phyloP scores from a whole-genome alignment of 1,284 basidiomycete genomes.

The Melampsora larici-populina region DNA sequence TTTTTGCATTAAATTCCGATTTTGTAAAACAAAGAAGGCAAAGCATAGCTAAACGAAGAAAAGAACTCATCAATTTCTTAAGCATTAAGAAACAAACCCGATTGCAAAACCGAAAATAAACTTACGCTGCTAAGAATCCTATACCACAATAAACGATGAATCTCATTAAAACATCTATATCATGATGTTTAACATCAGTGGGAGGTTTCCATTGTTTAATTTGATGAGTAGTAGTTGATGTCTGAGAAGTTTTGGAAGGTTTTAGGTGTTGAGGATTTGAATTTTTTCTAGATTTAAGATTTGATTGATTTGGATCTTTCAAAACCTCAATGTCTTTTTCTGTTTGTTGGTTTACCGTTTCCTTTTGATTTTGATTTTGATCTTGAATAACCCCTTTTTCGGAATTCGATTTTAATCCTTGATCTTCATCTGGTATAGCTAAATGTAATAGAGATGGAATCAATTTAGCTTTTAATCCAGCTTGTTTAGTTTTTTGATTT shows the following conservation, averaged over 20 bases:
- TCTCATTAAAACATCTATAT: conserved; percentile 40
- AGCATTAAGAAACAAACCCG: background rate
- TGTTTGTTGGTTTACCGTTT: background rate
- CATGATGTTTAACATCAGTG: conserved; percentile 13
- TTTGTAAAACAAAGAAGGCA: too few species aligned
- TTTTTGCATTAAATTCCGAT: too few species aligned
- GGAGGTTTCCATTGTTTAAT: background rate
- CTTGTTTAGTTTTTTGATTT: background rate
- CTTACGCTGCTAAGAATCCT: conserved; percentile 33
- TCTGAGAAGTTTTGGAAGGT: background rate
- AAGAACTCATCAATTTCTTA: too few species aligned
- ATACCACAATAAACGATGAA: conserved; percentile 36
- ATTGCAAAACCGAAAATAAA: background rate
- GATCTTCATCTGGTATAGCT: conserved; percentile 1
- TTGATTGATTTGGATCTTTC: background rate
- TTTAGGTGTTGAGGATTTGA: background rate
- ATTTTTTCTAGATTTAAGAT: background rate
- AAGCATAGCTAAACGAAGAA: too few species aligned
- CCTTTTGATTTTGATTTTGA: background rate
- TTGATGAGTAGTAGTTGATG: background rate
- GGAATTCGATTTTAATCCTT: conserved; percentile 1
- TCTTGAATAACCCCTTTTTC: background rate
- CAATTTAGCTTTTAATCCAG: conserved; percentile 10
- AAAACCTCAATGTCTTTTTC: background rate
- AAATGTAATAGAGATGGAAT: conserved; percentile 32